phyloP scores from a whole-genome alignment of 345 rosid species.

The Brassica napus region Da-Ae NC_063436.1:18603501-18604000 shows the following conservation, averaged over 20 bases:
- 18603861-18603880: conserved; percentile 16
- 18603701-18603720: not conserved
- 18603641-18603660: not conserved
- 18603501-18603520: not conserved
- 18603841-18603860: conserved; percentile 42
- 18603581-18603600: not conserved
- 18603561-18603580: not conserved
- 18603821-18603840: conserved; percentile 56
- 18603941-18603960: conserved; percentile 24
- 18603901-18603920: conserved; percentile 17
- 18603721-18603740: conserved; percentile 7
- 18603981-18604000: conserved; percentile 20
- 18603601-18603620: not conserved
- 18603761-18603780: conserved; percentile 16
- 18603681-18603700: not conserved
- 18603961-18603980: conserved; percentile 36
- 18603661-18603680: not conserved
- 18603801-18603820: conserved; percentile 67
- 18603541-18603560: not conserved
- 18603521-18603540: not conserved
- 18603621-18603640: not conserved
- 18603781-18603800: conserved; percentile 44
- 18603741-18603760: not conserved
- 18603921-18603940: conserved; percentile 7
- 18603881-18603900: conserved; percentile 39